phyloP scores from a whole-genome alignment of 2,329 filamentous ascomycete species.

The Rugonectria rugulosa region DNA sequence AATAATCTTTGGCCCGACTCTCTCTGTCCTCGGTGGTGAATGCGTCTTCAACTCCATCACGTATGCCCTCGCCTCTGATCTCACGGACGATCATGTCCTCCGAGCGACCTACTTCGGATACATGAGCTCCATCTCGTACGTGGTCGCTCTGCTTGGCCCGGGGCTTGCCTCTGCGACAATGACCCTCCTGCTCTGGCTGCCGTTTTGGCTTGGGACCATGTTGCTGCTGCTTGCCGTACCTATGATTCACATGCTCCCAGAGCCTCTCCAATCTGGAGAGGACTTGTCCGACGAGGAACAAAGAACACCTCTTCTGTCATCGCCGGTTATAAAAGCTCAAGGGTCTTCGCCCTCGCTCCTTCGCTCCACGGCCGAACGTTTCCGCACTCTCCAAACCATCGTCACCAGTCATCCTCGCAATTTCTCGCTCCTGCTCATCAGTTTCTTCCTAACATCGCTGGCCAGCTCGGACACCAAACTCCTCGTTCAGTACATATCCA shows the following conservation, averaged over 20 bases:
- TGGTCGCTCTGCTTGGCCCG: slow-evolving; percentile 55
- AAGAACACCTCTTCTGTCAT: slow-evolving; percentile 48
- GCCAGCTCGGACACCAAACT: slow-evolving; percentile 61
- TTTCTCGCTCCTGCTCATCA: slow-evolving; percentile 51
- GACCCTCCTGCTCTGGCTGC: slow-evolving; percentile 52
- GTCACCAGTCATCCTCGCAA: slow-evolving; percentile 50
- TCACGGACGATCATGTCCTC: slow-evolving; percentile 53
- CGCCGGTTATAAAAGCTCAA: slow-evolving; percentile 48
- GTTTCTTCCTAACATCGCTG: slow-evolving; percentile 57
- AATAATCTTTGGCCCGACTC: slow-evolving; percentile 49
- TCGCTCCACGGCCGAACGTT: slow-evolving; percentile 26
- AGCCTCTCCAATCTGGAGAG: background rate
- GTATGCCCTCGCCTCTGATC: slow-evolving; percentile 53
- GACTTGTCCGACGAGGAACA: slow-evolving; percentile 41
- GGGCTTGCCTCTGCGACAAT: slow-evolving; percentile 56
- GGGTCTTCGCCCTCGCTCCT: slow-evolving; percentile 24
- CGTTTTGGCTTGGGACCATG: slow-evolving; percentile 43
- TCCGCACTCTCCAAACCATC: slow-evolving; percentile 42
- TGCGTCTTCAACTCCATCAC: slow-evolving; percentile 60
- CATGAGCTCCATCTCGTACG: slow-evolving; percentile 57
- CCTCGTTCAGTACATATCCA: slow-evolving; percentile 59
- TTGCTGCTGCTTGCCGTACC: slow-evolving; percentile 28
- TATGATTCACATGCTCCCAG: slow-evolving; percentile 25
- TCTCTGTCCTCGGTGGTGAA: slow-evolving; percentile 57
- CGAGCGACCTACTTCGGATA: slow-evolving; percentile 60